These are phyloP conservation scores for Podospora appendiculata DNA, from an alignment of 495 filamentous ascomycete genomes.

Conservation along the genomic window DNA sequence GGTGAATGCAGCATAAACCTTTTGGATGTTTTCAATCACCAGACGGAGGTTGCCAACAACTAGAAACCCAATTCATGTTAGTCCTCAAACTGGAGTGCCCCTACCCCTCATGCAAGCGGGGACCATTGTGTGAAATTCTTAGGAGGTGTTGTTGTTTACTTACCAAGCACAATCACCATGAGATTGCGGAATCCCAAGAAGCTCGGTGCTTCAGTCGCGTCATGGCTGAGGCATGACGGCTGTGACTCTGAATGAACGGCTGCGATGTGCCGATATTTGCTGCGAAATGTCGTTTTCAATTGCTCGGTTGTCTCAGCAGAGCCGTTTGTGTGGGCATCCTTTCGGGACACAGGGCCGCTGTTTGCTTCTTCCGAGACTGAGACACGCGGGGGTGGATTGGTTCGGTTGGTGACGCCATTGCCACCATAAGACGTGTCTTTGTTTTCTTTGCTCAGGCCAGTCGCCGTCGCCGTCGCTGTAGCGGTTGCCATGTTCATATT, in stretches of 20 bases:
- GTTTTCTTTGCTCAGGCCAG: neutral
- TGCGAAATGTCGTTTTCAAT: slow-evolving; percentile 17
- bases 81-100: too few species aligned
- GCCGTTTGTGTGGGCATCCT: slow-evolving; percentile 2
- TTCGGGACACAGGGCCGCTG: too few species aligned
- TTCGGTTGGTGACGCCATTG: slow-evolving; percentile 16
- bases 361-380: neutral
- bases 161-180: slow-evolving; percentile 90
- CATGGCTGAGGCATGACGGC: slow-evolving; percentile 79
- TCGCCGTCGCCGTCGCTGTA: slow-evolving; percentile 10
- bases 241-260: slow-evolving; percentile 66
- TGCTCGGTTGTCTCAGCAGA: slow-evolving; percentile 11
- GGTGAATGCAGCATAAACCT: slow-evolving; percentile 45
- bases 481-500: slow-evolving; percentile 11
- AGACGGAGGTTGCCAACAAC: slow-evolving; percentile 90
- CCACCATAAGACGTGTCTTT: neutral
- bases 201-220: slow-evolving; percentile 63
- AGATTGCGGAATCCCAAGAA: slow-evolving; percentile 93
- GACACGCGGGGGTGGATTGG: neutral
- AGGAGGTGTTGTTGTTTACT: slow-evolving; percentile 1
- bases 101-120: too few species aligned
- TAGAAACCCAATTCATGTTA: slow-evolving; percentile 16
- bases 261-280: slow-evolving; percentile 79
- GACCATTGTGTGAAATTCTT: neutral
- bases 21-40: slow-evolving; percentile 95